Conservation (phyloP, 805 yeast species). For the Candida ponderosae region DNA sequence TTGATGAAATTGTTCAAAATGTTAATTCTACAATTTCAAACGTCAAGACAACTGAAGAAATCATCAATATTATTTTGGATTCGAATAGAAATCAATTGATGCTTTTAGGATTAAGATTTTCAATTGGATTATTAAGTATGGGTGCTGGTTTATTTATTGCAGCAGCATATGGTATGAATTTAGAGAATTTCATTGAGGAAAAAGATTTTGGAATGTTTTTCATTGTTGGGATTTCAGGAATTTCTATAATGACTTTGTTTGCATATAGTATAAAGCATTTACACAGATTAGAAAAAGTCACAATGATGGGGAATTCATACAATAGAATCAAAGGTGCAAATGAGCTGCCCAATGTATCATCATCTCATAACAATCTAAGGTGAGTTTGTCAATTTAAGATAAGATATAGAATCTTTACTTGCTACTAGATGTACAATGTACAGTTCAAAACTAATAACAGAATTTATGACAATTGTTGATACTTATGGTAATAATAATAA, state of each 20-base stretch:
- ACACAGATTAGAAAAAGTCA: slow-evolving; percentile 61
- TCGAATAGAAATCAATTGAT: slow-evolving; percentile 90
- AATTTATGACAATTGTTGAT: no score
- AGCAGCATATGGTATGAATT: slow-evolving; percentile 91
- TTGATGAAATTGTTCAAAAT: slow-evolving; percentile 91
- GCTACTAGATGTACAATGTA: no score
- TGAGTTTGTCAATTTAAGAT: no score
- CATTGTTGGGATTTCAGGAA: slow-evolving; percentile 30
- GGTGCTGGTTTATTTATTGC: slow-evolving; percentile 78
- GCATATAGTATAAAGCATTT: slow-evolving; percentile 48
- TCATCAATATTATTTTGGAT: slow-evolving; percentile 86
- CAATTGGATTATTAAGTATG: slow-evolving; percentile 74
- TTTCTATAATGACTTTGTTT: slow-evolving; percentile 43
- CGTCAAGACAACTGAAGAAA: slow-evolving; percentile 89
- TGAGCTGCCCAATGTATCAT: not conserved
- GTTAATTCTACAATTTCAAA: slow-evolving; percentile 72
- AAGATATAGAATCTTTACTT: no score
- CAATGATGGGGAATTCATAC: slow-evolving; percentile 43
- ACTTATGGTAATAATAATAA: no score
- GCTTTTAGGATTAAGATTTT: slow-evolving; percentile 77
- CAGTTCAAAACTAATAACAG: no score
- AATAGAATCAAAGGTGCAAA: not conserved
- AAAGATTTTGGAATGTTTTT: slow-evolving; percentile 58
- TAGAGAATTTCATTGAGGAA: slow-evolving; percentile 88
- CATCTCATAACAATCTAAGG: slow-evolving; percentile 1